These are phyloP conservation scores for Botrytis paeoniae DNA, from an alignment of 2,329 filamentous ascomycete genomes.

Conservation along the genomic window DNA sequence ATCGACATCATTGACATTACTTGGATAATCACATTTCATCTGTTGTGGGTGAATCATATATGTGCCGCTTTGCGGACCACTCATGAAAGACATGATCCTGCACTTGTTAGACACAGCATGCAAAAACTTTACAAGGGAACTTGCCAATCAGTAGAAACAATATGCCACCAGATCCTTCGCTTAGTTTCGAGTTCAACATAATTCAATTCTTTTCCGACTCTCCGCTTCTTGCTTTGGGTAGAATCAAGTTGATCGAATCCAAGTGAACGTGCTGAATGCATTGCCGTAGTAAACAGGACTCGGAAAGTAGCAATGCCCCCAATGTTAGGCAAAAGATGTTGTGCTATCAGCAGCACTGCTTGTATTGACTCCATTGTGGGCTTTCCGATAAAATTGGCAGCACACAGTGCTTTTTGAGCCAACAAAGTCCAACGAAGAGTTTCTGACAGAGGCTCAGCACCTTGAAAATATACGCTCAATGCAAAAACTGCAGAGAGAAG, in stretches of 20 bases:
- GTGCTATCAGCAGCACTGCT: conserved; percentile 39
- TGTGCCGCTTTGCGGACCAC: conserved; percentile 39
- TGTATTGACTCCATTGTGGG: conserved; percentile 41
- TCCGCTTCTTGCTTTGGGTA: conserved; percentile 24
- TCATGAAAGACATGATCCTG: conserved; percentile 39
- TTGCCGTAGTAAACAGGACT: conserved; percentile 36
- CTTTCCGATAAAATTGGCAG: conserved; percentile 31
- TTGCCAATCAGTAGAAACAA: conserved; percentile 41
- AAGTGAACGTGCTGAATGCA: conserved; percentile 32
- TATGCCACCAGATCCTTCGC: conserved; percentile 44
- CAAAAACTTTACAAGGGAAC: conserved; percentile 3
- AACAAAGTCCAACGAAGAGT: conserved; percentile 24
- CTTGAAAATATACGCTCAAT: conserved; percentile 26
- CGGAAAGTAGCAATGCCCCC: conserved; percentile 39
- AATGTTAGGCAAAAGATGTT: conserved; percentile 39
- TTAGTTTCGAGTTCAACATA: conserved; percentile 39
- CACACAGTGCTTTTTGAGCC: conserved; percentile 28
- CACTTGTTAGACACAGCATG: conserved; percentile 15
- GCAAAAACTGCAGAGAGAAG: conserved; percentile 28
- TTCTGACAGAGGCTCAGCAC: conserved; percentile 7
- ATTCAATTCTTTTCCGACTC: conserved; percentile 26
- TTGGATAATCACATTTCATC: conserved; percentile 41
- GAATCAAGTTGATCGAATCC: conserved; percentile 29
- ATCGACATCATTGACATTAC: conserved; percentile 40
- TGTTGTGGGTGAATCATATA: conserved; percentile 41